A percentile compares a stretch with the other conserved stretches of the same genome.
These are phyloP conservation scores for Ciborinia camelliae DNA, from an alignment of 2,329 filamentous ascomycete species.

Conservation along the genomic window DNA sequence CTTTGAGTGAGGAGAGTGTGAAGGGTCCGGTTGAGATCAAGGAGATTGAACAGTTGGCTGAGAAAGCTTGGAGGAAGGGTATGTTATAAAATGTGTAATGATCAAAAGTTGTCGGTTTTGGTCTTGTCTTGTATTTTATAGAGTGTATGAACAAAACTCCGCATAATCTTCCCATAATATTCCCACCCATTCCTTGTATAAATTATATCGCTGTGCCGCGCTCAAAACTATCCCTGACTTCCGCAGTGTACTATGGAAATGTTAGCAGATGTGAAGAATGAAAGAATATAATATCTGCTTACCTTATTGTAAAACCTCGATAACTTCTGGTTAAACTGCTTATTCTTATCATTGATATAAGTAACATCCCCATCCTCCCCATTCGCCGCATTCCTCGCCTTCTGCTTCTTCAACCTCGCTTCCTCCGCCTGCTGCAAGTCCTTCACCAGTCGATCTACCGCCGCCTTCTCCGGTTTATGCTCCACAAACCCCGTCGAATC, in stretches of 20 bases:
- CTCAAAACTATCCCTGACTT: conserved; percentile 97
- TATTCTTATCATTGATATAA: conserved; percentile 99
- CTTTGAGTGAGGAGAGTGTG: conserved; percentile 68
- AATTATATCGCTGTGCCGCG: conserved; percentile 85
- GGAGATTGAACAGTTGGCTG: conserved; percentile 77
- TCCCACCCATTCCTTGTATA: conserved; percentile 9
- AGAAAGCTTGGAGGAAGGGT: conserved; percentile 79
- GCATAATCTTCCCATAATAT: conserved; percentile 15
- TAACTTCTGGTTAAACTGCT: conserved; percentile 99
- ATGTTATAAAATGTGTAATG: conserved; percentile 66
- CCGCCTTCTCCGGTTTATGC: conserved; percentile 82
- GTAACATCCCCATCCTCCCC: conserved; percentile 91
- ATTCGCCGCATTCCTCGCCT: conserved; percentile 70
- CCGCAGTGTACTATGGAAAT: conserved; percentile 71
- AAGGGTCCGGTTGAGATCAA: conserved; percentile 74
- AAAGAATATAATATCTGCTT: conserved; percentile 28
- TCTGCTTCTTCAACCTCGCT: conserved; percentile 77
- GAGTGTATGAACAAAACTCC: conserved; percentile 20
- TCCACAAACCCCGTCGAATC: conserved; percentile 78
- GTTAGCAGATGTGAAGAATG: conserved; percentile 28
- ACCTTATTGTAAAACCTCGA: conserved; percentile 92
- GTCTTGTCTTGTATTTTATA: conserved; percentile 27
- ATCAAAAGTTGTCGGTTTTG: conserved; percentile 22
- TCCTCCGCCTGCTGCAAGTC: conserved; percentile 90
- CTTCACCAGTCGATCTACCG: conserved; percentile 80